Percentiles rank a stretch among this genome's conserved stretches.
phyloP scores from a whole-genome alignment of 2,329 filamentous ascomycete species.

The Colletotrichum noveboracense region DNA sequence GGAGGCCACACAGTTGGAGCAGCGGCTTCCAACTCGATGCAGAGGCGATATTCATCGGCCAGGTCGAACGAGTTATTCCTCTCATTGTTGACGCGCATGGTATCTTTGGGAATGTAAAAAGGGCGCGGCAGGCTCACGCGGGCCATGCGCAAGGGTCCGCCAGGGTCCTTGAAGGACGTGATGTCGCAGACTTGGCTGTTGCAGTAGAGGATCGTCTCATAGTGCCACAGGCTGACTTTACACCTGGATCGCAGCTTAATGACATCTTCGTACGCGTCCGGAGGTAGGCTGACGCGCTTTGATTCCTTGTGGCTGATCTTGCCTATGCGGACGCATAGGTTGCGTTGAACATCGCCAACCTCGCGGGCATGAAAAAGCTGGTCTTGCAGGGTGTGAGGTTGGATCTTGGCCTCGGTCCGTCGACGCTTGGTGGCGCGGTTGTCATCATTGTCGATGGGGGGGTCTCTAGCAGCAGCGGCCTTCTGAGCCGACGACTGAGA shows the following conservation, averaged over 20 bases:
- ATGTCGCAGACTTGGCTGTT: slow-evolving; percentile 61
- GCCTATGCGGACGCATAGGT: slow-evolving; percentile 58
- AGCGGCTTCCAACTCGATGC: slow-evolving; percentile 58
- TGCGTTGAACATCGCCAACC: slow-evolving; percentile 40
- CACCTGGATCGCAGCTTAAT: slow-evolving; percentile 45
- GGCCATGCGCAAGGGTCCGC: slow-evolving; percentile 50
- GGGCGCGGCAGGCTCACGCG: slow-evolving; percentile 53
- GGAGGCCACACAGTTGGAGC: slow-evolving; percentile 59
- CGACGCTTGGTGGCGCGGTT: slow-evolving; percentile 54
- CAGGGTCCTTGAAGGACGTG: slow-evolving; percentile 52
- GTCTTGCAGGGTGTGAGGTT: slow-evolving; percentile 32
- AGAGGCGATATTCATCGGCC: slow-evolving; percentile 54
- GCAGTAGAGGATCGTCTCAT: slow-evolving; percentile 48
- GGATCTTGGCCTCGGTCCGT: slow-evolving; percentile 46
- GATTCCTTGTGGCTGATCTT: slow-evolving; percentile 55
- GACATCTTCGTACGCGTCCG: slow-evolving; percentile 28
- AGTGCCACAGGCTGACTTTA: slow-evolving; percentile 44
- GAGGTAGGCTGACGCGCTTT: background rate
- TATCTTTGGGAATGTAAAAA: slow-evolving; percentile 58
- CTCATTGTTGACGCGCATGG: slow-evolving; percentile 52
- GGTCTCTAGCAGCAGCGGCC: slow-evolving; percentile 36
- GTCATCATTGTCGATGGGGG: slow-evolving; percentile 37
- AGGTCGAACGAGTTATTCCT: slow-evolving; percentile 53
- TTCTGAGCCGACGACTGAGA: slow-evolving; percentile 45
- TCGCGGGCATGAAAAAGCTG: slow-evolving; percentile 35